A percentile compares a stretch with the other conserved stretches of the same genome.
Conservation (phyloP, 1,284 basidiomycete genomes). For the Cryptococcus sp. region DNA sequence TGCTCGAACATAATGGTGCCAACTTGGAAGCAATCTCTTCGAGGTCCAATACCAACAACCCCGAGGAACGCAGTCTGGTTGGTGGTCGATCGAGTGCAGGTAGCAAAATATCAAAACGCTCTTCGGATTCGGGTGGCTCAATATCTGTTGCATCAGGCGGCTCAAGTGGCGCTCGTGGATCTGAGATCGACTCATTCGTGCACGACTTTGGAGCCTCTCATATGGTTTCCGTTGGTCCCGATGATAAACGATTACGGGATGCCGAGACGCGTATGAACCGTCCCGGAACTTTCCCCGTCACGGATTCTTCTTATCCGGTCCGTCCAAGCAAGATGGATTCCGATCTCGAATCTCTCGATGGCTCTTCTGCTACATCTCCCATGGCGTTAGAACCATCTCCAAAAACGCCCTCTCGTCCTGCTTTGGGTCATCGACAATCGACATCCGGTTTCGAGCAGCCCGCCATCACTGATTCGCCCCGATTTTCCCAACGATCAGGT, state of each 20-base stretch:
- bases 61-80: neutral
- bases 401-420: no score
- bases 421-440: no score
- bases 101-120: constrained; percentile 4
- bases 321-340: constrained; percentile 41
- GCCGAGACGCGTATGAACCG: constrained; percentile 36
- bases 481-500: no score
- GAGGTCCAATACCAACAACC: no score
- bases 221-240: constrained; percentile 27
- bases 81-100: neutral
- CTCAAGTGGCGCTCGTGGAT: constrained; percentile 24
- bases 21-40: neutral
- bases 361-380: neutral
- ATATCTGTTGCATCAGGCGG: constrained; percentile 15
- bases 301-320: constrained; percentile 46
- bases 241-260: constrained; percentile 37
- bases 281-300: constrained; percentile 43
- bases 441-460: no score
- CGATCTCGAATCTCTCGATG: constrained; percentile 11
- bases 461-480: no score
- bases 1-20: constrained; percentile 19
- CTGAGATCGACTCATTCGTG: constrained; percentile 64
- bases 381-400: no score
- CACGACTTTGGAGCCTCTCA: constrained; percentile 54
- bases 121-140: constrained; percentile 5